Percentiles rank a stretch among this genome's conserved stretches.
These are phyloP conservation scores for Astrothelium subdiscretum DNA, from an alignment of 495 filamentous ascomycete species.

Conservation along the genomic window DNA sequence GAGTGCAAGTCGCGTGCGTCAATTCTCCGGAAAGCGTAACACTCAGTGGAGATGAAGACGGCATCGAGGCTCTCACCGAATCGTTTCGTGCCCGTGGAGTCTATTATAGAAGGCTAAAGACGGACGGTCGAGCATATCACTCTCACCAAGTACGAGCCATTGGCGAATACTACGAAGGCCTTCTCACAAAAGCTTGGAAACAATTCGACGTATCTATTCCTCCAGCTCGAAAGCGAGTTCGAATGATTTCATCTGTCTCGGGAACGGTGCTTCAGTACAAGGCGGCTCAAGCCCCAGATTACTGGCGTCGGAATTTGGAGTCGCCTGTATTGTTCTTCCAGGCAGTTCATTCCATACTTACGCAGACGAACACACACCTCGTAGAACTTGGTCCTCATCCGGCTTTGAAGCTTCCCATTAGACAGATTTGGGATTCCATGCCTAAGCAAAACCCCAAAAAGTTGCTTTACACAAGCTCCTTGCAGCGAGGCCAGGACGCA, in stretches of 20 bases:
- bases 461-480: neutral
- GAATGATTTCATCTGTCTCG: neutral
- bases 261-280: neutral
- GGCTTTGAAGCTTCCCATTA: constrained; percentile 5
- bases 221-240: neutral
- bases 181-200: neutral
- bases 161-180: neutral
- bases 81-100: neutral
- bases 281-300: neutral
- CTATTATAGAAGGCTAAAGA: neutral
- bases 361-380: neutral
- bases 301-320: constrained; percentile 12
- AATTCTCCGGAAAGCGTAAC: constrained; percentile 27
- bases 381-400: constrained; percentile 11
- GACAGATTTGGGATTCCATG: neutral
- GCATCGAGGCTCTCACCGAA: constrained; percentile 3
- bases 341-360: neutral
- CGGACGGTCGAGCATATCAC: constrained; percentile 27
- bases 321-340: neutral
- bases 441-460: neutral
- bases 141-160: constrained; percentile 46
- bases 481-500: neutral
- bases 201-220: neutral
- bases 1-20: constrained; percentile 18
- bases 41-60: constrained; percentile 19